phyloP scores from a whole-genome alignment of 2,329 filamentous ascomycete species.

The Rhynchosporium secalis region DNA sequence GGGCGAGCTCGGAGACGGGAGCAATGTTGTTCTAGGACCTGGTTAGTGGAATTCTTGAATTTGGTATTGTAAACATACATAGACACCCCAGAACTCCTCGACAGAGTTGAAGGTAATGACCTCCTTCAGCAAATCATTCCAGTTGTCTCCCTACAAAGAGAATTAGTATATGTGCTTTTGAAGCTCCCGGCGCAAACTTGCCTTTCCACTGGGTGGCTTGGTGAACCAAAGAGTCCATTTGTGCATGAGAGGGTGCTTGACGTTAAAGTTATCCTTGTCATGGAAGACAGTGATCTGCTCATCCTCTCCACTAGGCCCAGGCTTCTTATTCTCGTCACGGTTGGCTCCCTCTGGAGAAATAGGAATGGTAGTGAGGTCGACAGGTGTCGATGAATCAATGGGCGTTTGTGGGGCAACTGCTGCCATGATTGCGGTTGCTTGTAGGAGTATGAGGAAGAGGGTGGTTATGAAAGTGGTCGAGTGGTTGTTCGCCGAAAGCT shows the following conservation, averaged over 20 bases:
- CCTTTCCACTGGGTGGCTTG: conserved; percentile 95
- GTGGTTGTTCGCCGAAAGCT: not conserved
- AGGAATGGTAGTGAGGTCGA: conserved; percentile 68
- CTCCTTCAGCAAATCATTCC: conserved; percentile 97
- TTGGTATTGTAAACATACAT: conserved; percentile 62
- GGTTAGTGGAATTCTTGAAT: conserved; percentile 17
- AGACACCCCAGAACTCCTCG: conserved; percentile 99
- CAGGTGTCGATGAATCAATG: conserved; percentile 47
- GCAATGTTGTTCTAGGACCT: conserved; percentile 89
- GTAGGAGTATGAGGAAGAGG: not conserved
- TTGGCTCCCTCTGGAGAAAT: conserved; percentile 65
- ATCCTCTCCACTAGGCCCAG: conserved; percentile 47
- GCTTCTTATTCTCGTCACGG: conserved; percentile 47
- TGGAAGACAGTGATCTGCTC: conserved; percentile 94
- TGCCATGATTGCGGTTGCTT: conserved; percentile 31
- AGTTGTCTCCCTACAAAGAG: conserved; percentile 78
- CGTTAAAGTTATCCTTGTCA: conserved; percentile 98
- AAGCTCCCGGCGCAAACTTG: conserved; percentile 42
- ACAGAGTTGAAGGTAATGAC: conserved; percentile 98
- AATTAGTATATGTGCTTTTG: conserved; percentile 31
- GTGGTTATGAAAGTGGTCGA: not conserved
- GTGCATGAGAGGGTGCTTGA: conserved; percentile 97
- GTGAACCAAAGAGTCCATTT: conserved; percentile 99
- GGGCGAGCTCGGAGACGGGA: conserved; percentile 87
- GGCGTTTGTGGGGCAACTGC: conserved; percentile 31